phyloP scores from a whole-genome alignment of 352 stramenopile genomes.

The Pythium insidiosum region DNA sequence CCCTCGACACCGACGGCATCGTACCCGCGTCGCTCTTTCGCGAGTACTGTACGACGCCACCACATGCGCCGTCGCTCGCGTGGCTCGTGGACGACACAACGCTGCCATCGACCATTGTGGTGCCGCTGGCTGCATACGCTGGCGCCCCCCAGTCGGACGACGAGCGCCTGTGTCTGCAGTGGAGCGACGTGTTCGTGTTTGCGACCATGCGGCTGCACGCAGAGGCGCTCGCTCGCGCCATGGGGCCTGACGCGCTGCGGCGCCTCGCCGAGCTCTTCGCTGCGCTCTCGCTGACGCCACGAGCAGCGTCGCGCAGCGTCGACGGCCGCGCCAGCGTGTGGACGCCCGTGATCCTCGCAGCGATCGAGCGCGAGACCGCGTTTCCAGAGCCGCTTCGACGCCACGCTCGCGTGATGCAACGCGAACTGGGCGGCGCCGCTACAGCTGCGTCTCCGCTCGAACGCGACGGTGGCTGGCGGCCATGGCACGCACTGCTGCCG shows the following conservation, averaged over 20 bases:
- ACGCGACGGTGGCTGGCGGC: constrained; percentile 18
- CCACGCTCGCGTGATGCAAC: neutral
- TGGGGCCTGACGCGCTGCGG: neutral
- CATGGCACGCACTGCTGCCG: constrained; percentile 16
- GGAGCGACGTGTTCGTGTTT: neutral
- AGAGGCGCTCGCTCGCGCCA: neutral
- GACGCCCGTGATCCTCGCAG: neutral
- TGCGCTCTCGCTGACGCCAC: constrained; percentile 2
- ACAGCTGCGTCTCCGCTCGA: constrained; percentile 22
- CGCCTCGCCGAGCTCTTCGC: constrained; percentile 3
- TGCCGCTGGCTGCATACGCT: neutral
- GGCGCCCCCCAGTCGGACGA: neutral
- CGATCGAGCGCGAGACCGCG: neutral
- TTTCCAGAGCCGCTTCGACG: neutral
- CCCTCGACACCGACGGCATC: neutral
- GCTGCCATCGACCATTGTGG: constrained; percentile 11
- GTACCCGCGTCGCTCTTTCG: neutral
- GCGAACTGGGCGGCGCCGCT: constrained; percentile 2
- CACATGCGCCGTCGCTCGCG: neutral
- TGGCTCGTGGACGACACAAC: constrained; percentile 8
- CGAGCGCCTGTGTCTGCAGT: neutral
- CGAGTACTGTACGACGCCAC: neutral
- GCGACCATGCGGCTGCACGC: constrained; percentile 9
- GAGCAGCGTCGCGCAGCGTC: constrained; percentile 1
- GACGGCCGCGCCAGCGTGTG: neutral